phyloP scores from a whole-genome alignment of 192 early-diverging fungal genomes.

The Rhizoclosmatium globosum region DNA sequence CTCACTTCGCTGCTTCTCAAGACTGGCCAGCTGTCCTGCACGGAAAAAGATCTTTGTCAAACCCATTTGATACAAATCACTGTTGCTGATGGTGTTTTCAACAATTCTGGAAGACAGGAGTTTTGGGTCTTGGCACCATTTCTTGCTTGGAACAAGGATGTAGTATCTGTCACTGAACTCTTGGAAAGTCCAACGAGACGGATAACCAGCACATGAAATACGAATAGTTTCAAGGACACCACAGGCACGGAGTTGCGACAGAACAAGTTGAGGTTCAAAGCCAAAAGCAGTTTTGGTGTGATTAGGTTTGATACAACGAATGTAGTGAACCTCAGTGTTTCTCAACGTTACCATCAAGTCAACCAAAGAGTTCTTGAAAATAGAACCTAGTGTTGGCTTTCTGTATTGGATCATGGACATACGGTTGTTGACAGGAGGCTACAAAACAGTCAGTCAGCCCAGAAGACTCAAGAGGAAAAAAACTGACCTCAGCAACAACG shows the following conservation, averaged over 20 bases:
- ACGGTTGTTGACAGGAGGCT: slow-evolving; percentile 14
- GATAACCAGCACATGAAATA: slow-evolving; percentile 98
- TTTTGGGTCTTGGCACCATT: slow-evolving; percentile 65
- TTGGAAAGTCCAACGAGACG: slow-evolving; percentile 84
- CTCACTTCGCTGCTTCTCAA: slow-evolving; percentile 92
- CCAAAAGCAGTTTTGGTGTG: slow-evolving; percentile 90
- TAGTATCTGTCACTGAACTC: slow-evolving; percentile 92
- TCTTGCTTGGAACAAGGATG: slow-evolving; percentile 57
- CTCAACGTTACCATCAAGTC: slow-evolving; percentile 95
- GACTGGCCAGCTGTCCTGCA: slow-evolving; percentile 87
- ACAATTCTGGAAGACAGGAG: slow-evolving; percentile 58
- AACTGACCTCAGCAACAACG: slow-evolving; percentile 16
- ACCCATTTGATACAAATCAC: slow-evolving; percentile 93
- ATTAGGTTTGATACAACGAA: slow-evolving; percentile 99
- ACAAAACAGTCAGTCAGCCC: not conserved
- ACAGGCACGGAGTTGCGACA: slow-evolving; percentile 94
- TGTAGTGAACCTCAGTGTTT: slow-evolving; percentile 93
- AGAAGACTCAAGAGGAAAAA: not conserved
- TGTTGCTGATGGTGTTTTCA: slow-evolving; percentile 71
- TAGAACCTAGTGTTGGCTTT: slow-evolving; percentile 94
- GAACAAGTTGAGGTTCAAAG: slow-evolving; percentile 95
- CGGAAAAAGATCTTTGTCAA: slow-evolving; percentile 98
- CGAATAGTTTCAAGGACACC: slow-evolving; percentile 99
- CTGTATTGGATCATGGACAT: slow-evolving; percentile 63
- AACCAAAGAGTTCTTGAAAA: slow-evolving; percentile 94